These are phyloP conservation scores for Herpetospermum pedunculosum DNA, from an alignment of 306 rosid genomes.

Conservation along the genomic window DNA sequence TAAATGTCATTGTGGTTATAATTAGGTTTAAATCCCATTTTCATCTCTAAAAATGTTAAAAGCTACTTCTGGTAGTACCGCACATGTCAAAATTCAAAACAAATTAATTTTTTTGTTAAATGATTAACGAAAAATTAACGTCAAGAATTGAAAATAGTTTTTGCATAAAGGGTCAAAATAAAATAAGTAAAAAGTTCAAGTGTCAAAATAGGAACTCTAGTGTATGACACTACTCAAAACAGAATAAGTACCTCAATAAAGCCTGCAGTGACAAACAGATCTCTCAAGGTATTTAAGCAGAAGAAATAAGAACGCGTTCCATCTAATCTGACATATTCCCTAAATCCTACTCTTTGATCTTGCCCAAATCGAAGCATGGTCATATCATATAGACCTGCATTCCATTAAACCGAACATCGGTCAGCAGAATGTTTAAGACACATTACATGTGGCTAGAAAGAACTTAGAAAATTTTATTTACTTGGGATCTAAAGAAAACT, in stretches of 20 bases:
- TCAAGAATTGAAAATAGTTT: too few species aligned
- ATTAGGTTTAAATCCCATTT: neutral
- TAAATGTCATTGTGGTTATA: neutral
- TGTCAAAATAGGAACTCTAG: too few species aligned
- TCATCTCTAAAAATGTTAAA: neutral
- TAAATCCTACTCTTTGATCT: slow-evolving; percentile 51
- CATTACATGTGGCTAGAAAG: slow-evolving; percentile 1
- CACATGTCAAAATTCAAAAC: too few species aligned
- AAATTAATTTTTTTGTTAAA: too few species aligned
- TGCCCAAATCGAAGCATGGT: slow-evolving; percentile 78
- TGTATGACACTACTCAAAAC: neutral
- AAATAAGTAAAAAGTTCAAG: too few species aligned
- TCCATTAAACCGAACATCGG: slow-evolving; percentile 14
- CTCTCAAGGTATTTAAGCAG: slow-evolving; percentile 52
- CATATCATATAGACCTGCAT: slow-evolving; percentile 92
- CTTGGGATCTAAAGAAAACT: neutral
- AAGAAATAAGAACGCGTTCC: slow-evolving; percentile 91
- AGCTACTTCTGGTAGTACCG: too few species aligned
- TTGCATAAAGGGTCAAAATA: too few species aligned
- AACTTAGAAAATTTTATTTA: neutral
- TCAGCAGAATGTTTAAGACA: slow-evolving; percentile 7
- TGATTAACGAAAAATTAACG: too few species aligned
- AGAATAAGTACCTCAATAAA: slow-evolving; percentile 55
- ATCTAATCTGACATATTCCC: slow-evolving; percentile 71
- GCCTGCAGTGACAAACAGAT: slow-evolving; percentile 64